Evolutionary conservation across 1,139 yeast species (phyloP).

Genomic region (Nakaseomyces kungkrabaensis): DNA sequence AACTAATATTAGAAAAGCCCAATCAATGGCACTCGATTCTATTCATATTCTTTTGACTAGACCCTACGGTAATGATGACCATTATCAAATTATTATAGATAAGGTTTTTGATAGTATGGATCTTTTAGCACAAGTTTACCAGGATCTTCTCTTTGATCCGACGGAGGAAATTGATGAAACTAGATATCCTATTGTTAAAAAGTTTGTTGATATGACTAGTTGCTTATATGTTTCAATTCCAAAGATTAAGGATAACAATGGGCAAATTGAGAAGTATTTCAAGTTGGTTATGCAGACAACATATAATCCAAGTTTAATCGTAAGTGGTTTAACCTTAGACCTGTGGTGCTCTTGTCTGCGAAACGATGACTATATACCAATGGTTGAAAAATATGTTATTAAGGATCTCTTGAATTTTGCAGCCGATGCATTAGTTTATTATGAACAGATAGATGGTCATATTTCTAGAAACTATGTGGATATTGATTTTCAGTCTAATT

Average conservation of each 20-base stretch:
- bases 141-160: constrained; percentile 53
- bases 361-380: constrained; percentile 52
- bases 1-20: constrained; percentile 53
- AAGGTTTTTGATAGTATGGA: constrained; percentile 69
- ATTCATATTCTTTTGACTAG: constrained; percentile 82
- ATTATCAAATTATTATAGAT: constrained; percentile 72
- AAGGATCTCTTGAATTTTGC: constrained; percentile 67
- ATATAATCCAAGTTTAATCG: constrained; percentile 74
- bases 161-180: constrained; percentile 69
- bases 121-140: constrained; percentile 56
- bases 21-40: constrained; percentile 83
- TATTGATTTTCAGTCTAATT: constrained; percentile 77
- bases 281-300: constrained; percentile 72
- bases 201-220: constrained; percentile 88
- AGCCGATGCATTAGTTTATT: constrained; percentile 70
- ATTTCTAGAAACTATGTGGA: constrained; percentile 57
- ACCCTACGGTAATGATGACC: constrained; percentile 57
- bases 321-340: constrained; percentile 82
- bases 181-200: constrained; percentile 68
- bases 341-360: constrained; percentile 91
- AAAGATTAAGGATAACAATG: constrained; percentile 24
- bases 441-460: constrained; percentile 57
- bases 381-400: constrained; percentile 37
- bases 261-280: constrained; percentile 43
- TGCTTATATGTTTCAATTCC: constrained; percentile 57